These are phyloP conservation scores for Nakazawaea wickerhamii DNA, from an alignment of 805 yeast genomes.

Conservation along the genomic window DNA sequence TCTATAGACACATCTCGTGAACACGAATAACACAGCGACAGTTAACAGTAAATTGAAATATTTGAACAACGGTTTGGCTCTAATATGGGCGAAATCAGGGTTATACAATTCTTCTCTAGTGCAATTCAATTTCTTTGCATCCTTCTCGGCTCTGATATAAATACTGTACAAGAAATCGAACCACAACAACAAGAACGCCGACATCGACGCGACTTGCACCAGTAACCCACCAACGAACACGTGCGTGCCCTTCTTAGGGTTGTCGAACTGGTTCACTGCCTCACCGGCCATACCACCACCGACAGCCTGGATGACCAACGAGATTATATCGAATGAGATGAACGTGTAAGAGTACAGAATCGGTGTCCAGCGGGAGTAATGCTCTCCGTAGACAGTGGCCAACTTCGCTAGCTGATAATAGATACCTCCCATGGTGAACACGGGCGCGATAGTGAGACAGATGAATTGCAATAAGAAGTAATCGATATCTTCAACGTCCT, in stretches of 20 bases:
- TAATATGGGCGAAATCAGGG: slow-evolving; percentile 28
- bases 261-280: slow-evolving; percentile 27
- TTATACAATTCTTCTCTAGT: slow-evolving; percentile 25
- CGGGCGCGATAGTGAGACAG: slow-evolving; percentile 73
- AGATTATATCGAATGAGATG: slow-evolving; percentile 56
- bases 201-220: slow-evolving; percentile 69
- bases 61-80: slow-evolving; percentile 32
- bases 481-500: slow-evolving; percentile 26
- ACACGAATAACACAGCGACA: slow-evolving; percentile 47
- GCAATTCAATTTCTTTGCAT: slow-evolving; percentile 10
- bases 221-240: slow-evolving; percentile 76
- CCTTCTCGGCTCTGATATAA: slow-evolving; percentile 16
- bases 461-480: slow-evolving; percentile 60
- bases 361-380: slow-evolving; percentile 48
- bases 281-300: slow-evolving; percentile 74
- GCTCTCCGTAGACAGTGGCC: slow-evolving; percentile 53
- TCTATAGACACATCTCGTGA: slow-evolving; percentile 66
- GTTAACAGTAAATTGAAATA: slow-evolving; percentile 40
- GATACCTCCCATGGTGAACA: slow-evolving; percentile 79
- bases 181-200: slow-evolving; percentile 49
- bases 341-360: slow-evolving; percentile 60
- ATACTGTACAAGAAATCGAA: slow-evolving; percentile 38
- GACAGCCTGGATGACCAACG: slow-evolving; percentile 61
- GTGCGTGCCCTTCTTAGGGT: slow-evolving; percentile 46
- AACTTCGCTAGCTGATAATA: slow-evolving; percentile 68